Conservation (phyloP, 2,329 filamentous ascomycete species). For the Penicillium sp. region DNA sequence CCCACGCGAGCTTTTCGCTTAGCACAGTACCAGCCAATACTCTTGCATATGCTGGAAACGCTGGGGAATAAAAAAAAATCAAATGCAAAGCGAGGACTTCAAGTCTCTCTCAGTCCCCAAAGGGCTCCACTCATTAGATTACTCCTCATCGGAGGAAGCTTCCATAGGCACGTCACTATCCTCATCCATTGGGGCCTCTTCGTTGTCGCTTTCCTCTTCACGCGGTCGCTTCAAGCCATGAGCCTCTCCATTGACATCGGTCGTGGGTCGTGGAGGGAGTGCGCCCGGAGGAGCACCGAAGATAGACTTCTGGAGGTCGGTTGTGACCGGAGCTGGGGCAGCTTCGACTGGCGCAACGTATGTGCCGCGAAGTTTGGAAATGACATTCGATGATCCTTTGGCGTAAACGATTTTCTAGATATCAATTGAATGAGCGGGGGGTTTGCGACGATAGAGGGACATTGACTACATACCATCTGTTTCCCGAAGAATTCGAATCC, state of each 20-base stretch:
- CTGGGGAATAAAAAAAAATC: slow-evolving; percentile 13
- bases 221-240: slow-evolving; percentile 66
- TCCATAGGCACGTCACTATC: slow-evolving; percentile 69
- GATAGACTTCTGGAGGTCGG: slow-evolving; percentile 74
- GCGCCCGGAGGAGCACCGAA: slow-evolving; percentile 61
- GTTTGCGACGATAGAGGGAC: slow-evolving; percentile 1
- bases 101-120: slow-evolving; percentile 14
- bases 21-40: slow-evolving; percentile 21
- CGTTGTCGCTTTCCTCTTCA: slow-evolving; percentile 60
- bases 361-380: slow-evolving; percentile 88
- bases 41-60: slow-evolving; percentile 15
- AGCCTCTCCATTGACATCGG: slow-evolving; percentile 47
- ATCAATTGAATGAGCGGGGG: background rate
- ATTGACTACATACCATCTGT: slow-evolving; percentile 65
- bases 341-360: slow-evolving; percentile 65
- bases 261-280: slow-evolving; percentile 52
- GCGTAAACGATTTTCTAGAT: slow-evolving; percentile 83
- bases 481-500: slow-evolving; percentile 82
- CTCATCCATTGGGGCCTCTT: slow-evolving; percentile 60
- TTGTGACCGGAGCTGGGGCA: slow-evolving; percentile 57
- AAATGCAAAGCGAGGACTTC: slow-evolving; percentile 11
- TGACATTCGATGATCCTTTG: slow-evolving; percentile 80
- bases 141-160: slow-evolving; percentile 67
- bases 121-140: slow-evolving; percentile 38
- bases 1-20: slow-evolving; percentile 61